phyloP scores from a whole-genome alignment of 495 filamentous ascomycete species.

The Ascobolus immersus region DNA sequence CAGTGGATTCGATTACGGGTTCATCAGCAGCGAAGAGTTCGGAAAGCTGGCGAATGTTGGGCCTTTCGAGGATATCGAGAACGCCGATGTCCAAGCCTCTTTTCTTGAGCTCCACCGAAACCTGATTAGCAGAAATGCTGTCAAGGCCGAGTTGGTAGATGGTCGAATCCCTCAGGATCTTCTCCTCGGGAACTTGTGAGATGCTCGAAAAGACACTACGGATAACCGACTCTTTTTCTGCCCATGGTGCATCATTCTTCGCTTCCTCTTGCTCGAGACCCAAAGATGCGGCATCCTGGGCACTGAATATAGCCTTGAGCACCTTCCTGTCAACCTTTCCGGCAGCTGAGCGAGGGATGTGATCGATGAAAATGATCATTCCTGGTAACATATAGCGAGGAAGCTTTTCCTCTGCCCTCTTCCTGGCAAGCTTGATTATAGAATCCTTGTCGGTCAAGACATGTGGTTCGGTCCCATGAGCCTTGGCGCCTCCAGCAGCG shows the following conservation, averaged over 20 bases:
- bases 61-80: conserved; percentile 39
- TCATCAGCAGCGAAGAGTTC: not conserved
- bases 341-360: conserved; percentile 17
- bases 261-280: not conserved
- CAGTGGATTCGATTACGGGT: not conserved
- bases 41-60: too few relatives aligned
- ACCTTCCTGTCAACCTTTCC: conserved; percentile 20
- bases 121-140: conserved; percentile 62
- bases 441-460: too few relatives aligned
- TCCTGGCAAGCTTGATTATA: conserved; percentile 13
- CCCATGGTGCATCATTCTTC: conserved; percentile 21
- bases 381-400: conserved; percentile 18
- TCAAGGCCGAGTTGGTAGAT: conserved; percentile 73
- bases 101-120: conserved; percentile 37
- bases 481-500: conserved; percentile 13
- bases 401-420: conserved; percentile 8
- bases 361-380: conserved; percentile 13
- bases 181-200: conserved; percentile 22
- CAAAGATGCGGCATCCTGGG: conserved; percentile 11
- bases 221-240: conserved; percentile 23
- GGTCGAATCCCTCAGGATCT: conserved; percentile 33
- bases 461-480: conserved; percentile 9
- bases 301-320: conserved; percentile 13
- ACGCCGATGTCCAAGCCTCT: conserved; percentile 29
- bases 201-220: conserved; percentile 32